Conservation (phyloP, 2,329 filamentous ascomycete genomes). For the Ramularia collo-cygni region DNA sequence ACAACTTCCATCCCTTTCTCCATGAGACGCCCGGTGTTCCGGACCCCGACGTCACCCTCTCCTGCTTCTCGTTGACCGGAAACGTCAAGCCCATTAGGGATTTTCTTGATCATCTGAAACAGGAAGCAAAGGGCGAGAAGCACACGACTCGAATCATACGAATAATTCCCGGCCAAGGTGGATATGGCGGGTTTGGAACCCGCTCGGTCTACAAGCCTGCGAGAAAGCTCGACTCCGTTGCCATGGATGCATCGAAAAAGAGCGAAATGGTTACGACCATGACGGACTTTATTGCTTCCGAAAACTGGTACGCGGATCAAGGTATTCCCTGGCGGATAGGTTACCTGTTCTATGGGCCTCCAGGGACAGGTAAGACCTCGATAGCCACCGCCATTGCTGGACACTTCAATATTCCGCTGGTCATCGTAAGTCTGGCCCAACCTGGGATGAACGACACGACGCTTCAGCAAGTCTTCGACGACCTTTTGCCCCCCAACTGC, state of each 20-base stretch:
- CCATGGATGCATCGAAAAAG: constrained; percentile 62
- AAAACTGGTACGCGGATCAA: constrained; percentile 71
- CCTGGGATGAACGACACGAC: constrained; percentile 93
- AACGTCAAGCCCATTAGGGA: constrained; percentile 29
- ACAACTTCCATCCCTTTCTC: not conserved
- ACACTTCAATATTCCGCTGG: constrained; percentile 92
- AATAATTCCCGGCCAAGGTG: constrained; percentile 6
- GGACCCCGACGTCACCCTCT: constrained; percentile 11
- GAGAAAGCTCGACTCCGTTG: constrained; percentile 65
- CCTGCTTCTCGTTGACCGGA: constrained; percentile 16
- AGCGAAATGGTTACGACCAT: constrained; percentile 59
- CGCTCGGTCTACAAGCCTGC: constrained; percentile 48
- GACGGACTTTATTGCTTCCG: constrained; percentile 65
- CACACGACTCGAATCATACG: constrained; percentile 18
- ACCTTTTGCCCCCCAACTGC: constrained; percentile 94
- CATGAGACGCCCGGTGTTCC: not conserved
- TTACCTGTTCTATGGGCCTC: constrained; percentile 77
- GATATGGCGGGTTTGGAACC: constrained; percentile 28
- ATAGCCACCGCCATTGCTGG: constrained; percentile 94
- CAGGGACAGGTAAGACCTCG: constrained; percentile 93
- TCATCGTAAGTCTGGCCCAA: constrained; percentile 91
- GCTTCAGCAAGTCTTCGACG: constrained; percentile 90
- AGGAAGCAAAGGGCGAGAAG: constrained; percentile 30
- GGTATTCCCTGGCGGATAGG: constrained; percentile 73
- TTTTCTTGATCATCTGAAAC: constrained; percentile 41